Conservation (phyloP, 768 basidiomycete species). For the Lactarius pseudohatsudake region DNA sequence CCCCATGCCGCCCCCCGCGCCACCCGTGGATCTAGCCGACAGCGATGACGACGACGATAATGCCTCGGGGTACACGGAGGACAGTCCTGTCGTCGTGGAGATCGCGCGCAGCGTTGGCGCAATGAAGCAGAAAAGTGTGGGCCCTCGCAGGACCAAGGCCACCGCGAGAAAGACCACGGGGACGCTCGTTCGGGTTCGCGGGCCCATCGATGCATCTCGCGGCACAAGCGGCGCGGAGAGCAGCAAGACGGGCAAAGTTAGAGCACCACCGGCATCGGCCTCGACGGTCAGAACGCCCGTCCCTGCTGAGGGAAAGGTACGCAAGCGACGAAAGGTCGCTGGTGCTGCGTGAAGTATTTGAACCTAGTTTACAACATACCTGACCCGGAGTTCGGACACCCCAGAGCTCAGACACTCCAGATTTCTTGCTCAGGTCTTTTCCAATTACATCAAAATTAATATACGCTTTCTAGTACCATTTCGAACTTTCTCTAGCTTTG, state of each 20-base stretch:
- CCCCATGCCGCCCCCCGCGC: constrained; percentile 28
- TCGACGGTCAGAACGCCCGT: background rate
- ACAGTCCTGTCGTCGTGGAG: constrained; percentile 36
- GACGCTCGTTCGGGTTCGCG: background rate
- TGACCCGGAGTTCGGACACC: no score
- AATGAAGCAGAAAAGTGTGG: constrained; percentile 20
- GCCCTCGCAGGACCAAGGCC: constrained; percentile 30
- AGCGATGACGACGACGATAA: constrained; percentile 33
- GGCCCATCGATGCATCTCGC: background rate
- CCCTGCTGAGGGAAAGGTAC: constrained; percentile 11
- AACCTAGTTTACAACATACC: no score
- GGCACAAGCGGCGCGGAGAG: constrained; percentile 8
- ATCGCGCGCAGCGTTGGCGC: constrained; percentile 31
- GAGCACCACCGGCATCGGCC: no score
- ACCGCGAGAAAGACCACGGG: constrained; percentile 9
- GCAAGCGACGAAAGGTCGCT: constrained; percentile 24
- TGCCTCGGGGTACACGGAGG: constrained; percentile 33
- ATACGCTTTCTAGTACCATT: no score
- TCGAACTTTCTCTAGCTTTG: no score
- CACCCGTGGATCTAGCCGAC: constrained; percentile 14
- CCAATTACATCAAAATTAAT: no score
- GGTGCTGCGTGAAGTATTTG: constrained; percentile 3
- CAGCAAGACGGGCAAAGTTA: constrained; percentile 8
- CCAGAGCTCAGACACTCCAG: no score
- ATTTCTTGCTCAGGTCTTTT: no score